Evolutionary conservation across 345 rosid genomes (phyloP).

Genomic region (Diplotaxis tenuifolia): DNA sequence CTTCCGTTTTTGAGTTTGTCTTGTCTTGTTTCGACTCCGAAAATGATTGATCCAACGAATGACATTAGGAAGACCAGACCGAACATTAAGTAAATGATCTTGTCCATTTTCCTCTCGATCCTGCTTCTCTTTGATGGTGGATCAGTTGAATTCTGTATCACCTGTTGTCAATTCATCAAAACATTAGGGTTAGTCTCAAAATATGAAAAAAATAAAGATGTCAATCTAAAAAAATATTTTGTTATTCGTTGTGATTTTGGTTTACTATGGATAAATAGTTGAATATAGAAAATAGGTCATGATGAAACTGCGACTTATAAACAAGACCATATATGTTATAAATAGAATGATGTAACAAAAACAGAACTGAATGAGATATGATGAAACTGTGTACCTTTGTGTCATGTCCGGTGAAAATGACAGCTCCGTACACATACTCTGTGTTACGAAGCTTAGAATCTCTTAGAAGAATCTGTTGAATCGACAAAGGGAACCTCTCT

Average conservation of each 20-base stretch:
- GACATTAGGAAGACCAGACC: constrained; percentile 50
- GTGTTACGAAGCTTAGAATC: constrained; percentile 90
- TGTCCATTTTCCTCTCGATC: constrained; percentile 85
- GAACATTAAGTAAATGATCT: constrained; percentile 65
- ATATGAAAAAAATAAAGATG: background rate
- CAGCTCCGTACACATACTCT: constrained; percentile 74
- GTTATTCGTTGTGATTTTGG: background rate
- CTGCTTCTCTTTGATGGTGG: constrained; percentile 94
- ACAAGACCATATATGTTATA: background rate
- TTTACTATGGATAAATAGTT: background rate
- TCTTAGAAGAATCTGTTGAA: constrained; percentile 84
- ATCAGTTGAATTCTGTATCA: constrained; percentile 76
- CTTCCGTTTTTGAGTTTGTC: constrained; percentile 51
- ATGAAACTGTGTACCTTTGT: constrained; percentile 49
- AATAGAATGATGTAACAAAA: background rate
- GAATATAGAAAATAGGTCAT: background rate
- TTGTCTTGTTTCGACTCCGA: constrained; percentile 60
- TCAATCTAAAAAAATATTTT: background rate
- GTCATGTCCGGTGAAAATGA: constrained; percentile 87
- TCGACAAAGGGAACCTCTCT: constrained; percentile 60
- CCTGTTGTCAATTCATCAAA: constrained; percentile 32
- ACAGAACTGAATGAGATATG: background rate
- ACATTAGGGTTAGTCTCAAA: background rate
- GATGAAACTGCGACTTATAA: too few species aligned
- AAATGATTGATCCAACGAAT: constrained; percentile 69